phyloP scores from a whole-genome alignment of 1,284 basidiomycete species.

The Heliocybe sulcata region DNA sequence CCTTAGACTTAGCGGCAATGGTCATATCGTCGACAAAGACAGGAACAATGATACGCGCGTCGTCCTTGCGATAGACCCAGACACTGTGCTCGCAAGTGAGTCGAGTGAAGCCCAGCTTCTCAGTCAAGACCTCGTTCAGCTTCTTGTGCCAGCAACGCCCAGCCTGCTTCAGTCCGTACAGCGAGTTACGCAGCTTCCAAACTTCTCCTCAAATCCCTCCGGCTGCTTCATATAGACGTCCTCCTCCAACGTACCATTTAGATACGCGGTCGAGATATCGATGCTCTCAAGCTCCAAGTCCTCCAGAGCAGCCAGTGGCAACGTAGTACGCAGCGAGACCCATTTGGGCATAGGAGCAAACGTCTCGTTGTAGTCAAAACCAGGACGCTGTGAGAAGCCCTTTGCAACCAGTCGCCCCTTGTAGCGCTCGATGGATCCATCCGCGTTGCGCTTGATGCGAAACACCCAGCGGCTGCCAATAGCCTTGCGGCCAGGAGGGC shows the following conservation, averaged over 20 bases:
- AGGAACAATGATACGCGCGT: background rate
- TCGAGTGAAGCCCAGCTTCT: slow-evolving; percentile 4
- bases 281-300: slow-evolving; percentile 28
- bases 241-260: slow-evolving; percentile 22
- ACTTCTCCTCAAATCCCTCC: slow-evolving; percentile 19
- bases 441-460: slow-evolving; percentile 27
- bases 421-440: slow-evolving; percentile 23
- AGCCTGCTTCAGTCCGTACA: slow-evolving; percentile 14
- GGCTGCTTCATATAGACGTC: slow-evolving; percentile 24
- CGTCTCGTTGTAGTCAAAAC: slow-evolving; percentile 32
- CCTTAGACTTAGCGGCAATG: slow-evolving; percentile 5
- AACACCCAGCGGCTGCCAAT: slow-evolving; percentile 24
- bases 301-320: slow-evolving; percentile 25
- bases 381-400: slow-evolving; percentile 32
- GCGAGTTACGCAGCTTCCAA: slow-evolving; percentile 1
- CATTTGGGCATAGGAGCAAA: slow-evolving; percentile 28
- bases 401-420: slow-evolving; percentile 32
- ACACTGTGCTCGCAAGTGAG: background rate
- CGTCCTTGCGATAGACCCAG: background rate
- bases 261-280: slow-evolving; percentile 27
- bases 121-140: slow-evolving; percentile 1
- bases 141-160: slow-evolving; percentile 5
- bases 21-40: slow-evolving; percentile 5
- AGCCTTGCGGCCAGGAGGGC: background rate
- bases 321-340: slow-evolving; percentile 22